A percentile compares a stretch with the other conserved stretches of the same genome.
Conservation (phyloP, 768 basidiomycete genomes). For the Tylopilus sp. region DNA sequence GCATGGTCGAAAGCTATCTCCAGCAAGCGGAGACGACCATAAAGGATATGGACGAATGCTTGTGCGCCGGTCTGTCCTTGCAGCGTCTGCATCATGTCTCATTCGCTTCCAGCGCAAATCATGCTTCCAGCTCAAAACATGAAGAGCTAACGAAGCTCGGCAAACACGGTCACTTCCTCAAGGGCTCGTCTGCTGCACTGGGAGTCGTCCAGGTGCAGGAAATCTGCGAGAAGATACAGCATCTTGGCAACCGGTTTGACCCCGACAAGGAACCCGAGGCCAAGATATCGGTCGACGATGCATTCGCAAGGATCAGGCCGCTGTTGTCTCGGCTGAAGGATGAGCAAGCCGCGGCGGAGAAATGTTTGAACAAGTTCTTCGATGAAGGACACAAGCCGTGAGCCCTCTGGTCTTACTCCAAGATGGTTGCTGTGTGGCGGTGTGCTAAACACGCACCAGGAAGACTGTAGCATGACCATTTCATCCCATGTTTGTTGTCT, state of each 20-base stretch:
- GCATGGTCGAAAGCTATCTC: constrained; percentile 80
- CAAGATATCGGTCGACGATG: constrained; percentile 47
- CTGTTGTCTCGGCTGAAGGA: constrained; percentile 57
- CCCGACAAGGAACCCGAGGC: constrained; percentile 52
- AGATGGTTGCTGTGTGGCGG: constrained; percentile 13
- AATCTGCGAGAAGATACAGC: constrained; percentile 89
- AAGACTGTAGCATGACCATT: constrained; percentile 19
- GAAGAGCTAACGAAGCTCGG: constrained; percentile 63
- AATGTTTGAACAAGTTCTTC: constrained; percentile 52
- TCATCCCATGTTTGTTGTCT: constrained; percentile 14
- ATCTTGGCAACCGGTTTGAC: constrained; percentile 58
- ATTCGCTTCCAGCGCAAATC: constrained; percentile 40
- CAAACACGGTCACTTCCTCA: constrained; percentile 87
- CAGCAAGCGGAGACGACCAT: constrained; percentile 78
- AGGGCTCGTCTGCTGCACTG: constrained; percentile 94
- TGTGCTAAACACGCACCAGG: too few relatives aligned
- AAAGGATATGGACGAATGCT: constrained; percentile 65
- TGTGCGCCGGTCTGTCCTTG: constrained; percentile 54
- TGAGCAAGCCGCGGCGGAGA: constrained; percentile 68
- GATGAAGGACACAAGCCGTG: not conserved
- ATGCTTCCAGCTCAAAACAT: constrained; percentile 46
- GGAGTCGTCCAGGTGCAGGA: constrained; percentile 79
- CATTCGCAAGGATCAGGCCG: constrained; percentile 53
- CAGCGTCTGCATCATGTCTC: constrained; percentile 12
- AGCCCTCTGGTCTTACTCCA: constrained; percentile 3